These are phyloP conservation scores for Talaromyces sp. DNA, from an alignment of 2,329 filamentous ascomycete species.

Conservation along the genomic window DNA sequence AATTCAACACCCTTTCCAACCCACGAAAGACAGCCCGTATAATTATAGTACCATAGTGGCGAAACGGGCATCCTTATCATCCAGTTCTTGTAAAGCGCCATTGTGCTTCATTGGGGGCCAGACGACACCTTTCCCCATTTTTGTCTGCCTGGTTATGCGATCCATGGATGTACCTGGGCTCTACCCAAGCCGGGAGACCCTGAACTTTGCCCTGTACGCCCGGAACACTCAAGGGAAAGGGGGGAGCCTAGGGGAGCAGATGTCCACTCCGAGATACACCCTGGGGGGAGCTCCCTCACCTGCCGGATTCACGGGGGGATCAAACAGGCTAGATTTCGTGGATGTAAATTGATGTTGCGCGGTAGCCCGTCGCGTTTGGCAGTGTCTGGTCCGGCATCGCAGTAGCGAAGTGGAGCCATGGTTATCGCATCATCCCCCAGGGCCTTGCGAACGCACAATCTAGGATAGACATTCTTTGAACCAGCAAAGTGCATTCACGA, in stretches of 20 bases:
- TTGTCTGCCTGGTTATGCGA: slow-evolving; percentile 8
- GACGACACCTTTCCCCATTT: background rate
- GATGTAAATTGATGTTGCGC: slow-evolving; percentile 2
- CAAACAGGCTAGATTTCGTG: background rate
- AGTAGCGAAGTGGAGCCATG: slow-evolving; percentile 25
- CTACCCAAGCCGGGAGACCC: slow-evolving; percentile 9
- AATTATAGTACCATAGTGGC: too few species aligned
- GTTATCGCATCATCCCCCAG: slow-evolving; percentile 24
- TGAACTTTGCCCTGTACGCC: slow-evolving; percentile 18
- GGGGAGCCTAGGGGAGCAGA: background rate
- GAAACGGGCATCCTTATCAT: too few species aligned
- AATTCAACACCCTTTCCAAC: too few species aligned
- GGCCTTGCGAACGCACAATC: slow-evolving; percentile 7
- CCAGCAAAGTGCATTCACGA: background rate
- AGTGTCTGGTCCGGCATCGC: slow-evolving; percentile 13
- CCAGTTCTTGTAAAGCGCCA: too few species aligned
- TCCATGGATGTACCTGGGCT: slow-evolving; percentile 14
- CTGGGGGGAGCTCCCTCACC: too few species aligned
- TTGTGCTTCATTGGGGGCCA: background rate
- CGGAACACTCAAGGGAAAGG: slow-evolving; percentile 11
- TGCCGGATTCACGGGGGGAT: background rate
- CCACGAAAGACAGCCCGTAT: too few species aligned
- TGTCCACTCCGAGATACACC: too few species aligned
- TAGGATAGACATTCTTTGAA: background rate
- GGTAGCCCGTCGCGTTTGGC: background rate